Percentiles rank a stretch among this genome's conserved stretches.
phyloP scores from a whole-genome alignment of 2,329 filamentous ascomycete genomes.

The Cercospora brassicicola region DNA sequence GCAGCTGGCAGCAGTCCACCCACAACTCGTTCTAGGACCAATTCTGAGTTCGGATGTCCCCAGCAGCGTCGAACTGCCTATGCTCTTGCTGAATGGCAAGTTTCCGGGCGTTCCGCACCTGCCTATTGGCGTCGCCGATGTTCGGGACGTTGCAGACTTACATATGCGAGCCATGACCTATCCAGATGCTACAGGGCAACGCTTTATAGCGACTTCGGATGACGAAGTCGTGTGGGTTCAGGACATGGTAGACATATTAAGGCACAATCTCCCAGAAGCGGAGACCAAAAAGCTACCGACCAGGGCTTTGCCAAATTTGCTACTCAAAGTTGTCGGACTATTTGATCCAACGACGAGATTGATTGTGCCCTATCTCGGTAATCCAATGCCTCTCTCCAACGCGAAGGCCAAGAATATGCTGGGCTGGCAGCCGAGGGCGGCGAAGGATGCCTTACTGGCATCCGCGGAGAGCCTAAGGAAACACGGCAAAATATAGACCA shows the following conservation, averaged over 20 bases:
- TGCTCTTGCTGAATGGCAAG: constrained; percentile 35
- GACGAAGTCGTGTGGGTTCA: neutral
- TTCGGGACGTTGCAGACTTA: constrained; percentile 38
- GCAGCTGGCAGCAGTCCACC: neutral
- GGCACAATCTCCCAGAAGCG: constrained; percentile 21
- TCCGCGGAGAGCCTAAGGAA: neutral
- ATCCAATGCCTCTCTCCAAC: neutral
- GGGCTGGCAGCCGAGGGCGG: neutral
- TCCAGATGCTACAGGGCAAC: constrained; percentile 30
- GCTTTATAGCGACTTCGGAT: constrained; percentile 17
- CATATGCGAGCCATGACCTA: constrained; percentile 37
- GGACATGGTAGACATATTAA: constrained; percentile 23
- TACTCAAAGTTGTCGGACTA: constrained; percentile 17
- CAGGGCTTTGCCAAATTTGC: constrained; percentile 27
- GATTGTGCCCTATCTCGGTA: neutral
- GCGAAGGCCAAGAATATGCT: neutral
- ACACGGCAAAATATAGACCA: neutral
- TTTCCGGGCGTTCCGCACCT: constrained; percentile 35
- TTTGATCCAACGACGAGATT: neutral
- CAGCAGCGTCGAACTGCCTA: constrained; percentile 31
- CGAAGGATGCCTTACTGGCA: neutral
- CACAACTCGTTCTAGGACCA: constrained; percentile 34
- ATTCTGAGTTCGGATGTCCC: constrained; percentile 33
- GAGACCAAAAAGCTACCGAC: constrained; percentile 27
- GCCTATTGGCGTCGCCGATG: constrained; percentile 35